Base-by-base conservation (phyloP, 768 basidiomycete species). In the Auricularia sp. region DNA sequence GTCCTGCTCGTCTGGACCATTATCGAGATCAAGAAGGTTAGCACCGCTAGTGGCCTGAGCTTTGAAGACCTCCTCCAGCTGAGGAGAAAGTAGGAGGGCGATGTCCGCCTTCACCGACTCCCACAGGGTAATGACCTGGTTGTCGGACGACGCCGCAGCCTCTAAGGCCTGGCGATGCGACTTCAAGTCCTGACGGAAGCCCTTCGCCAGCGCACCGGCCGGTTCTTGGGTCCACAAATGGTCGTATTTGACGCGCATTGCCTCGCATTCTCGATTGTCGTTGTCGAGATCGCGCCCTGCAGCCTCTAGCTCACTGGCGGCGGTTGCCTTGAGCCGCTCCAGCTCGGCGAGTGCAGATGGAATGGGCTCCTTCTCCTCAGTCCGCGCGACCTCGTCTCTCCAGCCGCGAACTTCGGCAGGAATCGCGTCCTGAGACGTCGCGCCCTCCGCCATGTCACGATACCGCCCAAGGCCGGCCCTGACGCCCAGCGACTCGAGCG, bases 151-250 rank as follows among this genome's bases (percentile, higher is more conserved):
- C 1, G 83, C 82, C 0, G 96, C 96, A 1, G 90, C 86, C 10
- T 89, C 86, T 45, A 96, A 78, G 0, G 89, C 83, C 16, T 77
- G 78, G 24, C 84, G 74, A 69, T 93, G 90, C 10, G 85, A 80
- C 73, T 93, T 93, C 64, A 98, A 75, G 71, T 94, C 93, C 67
- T 85, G 84, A 14, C 94, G 81, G 64, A 90, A 74, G 5, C 80
- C 75, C 73, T 90, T 88, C 54, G 88, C 90, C 65, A 87, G 75
- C 1, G 83, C 80, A 0, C 91, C 86, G 3, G 89, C 89, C 0
- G 96, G 95, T 8, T 84, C 82, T 74, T 97, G 95, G 7, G 88
- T 86, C 88, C 92, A 98, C 35, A 84, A 74, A 68, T 94, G 88
- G 36, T 88, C 88, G 74, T 92, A 95, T 74, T 89, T 89, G 70